phyloP scores from a whole-genome alignment of 495 filamentous ascomycete genomes.

The Gamarada debralockiae region DNA sequence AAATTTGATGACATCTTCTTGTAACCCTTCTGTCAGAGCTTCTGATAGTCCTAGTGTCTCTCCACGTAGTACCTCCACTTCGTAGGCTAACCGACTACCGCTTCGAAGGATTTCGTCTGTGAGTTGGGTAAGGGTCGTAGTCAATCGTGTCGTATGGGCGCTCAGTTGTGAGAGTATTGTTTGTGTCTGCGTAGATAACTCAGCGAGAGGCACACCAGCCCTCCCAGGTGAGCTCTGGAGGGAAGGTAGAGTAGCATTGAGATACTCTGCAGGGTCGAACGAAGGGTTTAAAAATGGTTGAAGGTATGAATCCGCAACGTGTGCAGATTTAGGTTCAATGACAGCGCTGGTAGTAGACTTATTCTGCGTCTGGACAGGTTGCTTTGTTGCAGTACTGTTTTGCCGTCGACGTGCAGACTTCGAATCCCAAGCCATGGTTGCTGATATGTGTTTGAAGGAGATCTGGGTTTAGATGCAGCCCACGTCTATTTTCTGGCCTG shows the following conservation, averaged over 20 bases:
- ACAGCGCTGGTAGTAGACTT: neutral
- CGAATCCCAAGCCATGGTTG: conserved; percentile 35
- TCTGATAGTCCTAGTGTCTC: conserved; percentile 78
- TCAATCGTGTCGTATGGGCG: conserved; percentile 79
- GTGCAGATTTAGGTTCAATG: conserved; percentile 42
- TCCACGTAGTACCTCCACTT: conserved; percentile 88
- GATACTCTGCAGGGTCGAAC: conserved; percentile 78
- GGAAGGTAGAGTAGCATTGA: conserved; percentile 70
- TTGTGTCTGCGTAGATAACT: conserved; percentile 78
- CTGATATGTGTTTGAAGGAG: neutral
- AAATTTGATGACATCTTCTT: conserved; percentile 66
- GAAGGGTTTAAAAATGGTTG: conserved; percentile 65
- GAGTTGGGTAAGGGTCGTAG: conserved; percentile 77
- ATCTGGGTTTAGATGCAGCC: too few relatives aligned
- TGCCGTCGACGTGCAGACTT: conserved; percentile 33
- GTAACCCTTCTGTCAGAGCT: conserved; percentile 64
- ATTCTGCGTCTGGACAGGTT: neutral
- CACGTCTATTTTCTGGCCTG: too few relatives aligned
- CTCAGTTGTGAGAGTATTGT: conserved; percentile 80
- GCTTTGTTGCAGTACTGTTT: conserved; percentile 27
- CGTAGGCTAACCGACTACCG: conserved; percentile 82
- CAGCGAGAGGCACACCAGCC: conserved; percentile 60
- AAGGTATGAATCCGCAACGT: conserved; percentile 57
- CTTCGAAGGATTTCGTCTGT: conserved; percentile 93
- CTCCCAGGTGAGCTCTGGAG: conserved; percentile 45